Conservation (phyloP, 768 basidiomycete genomes). For the Mycena chlorophos region DNA sequence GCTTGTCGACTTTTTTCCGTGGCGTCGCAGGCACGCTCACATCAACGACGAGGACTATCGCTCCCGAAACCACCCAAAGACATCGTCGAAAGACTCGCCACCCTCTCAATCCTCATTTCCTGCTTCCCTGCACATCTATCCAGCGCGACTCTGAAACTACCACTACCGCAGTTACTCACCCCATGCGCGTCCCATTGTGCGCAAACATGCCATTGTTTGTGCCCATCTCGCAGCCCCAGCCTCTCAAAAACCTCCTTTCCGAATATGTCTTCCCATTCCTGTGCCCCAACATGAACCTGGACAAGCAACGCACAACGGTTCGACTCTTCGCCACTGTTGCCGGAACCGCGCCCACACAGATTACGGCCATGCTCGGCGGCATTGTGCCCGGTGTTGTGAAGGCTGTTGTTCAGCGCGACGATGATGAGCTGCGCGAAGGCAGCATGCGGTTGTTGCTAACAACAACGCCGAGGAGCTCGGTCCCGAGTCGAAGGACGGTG, state of each 20-base stretch:
- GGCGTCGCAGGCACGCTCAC: no score
- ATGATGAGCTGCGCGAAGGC: slow-evolving; percentile 82
- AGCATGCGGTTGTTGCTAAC: slow-evolving; percentile 86
- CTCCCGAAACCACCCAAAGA: slow-evolving; percentile 74
- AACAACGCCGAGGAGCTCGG: no score
- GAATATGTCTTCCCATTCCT: slow-evolving; percentile 63
- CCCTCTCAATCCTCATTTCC: slow-evolving; percentile 83
- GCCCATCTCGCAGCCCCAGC: slow-evolving; percentile 61
- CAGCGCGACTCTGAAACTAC: slow-evolving; percentile 51
- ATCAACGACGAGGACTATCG: no score
- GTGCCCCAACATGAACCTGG: slow-evolving; percentile 49
- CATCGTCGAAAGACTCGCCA: slow-evolving; percentile 78
- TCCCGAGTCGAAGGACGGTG: no score
- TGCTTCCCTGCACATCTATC: slow-evolving; percentile 79
- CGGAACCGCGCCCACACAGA: slow-evolving; percentile 67
- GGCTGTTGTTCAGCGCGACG: slow-evolving; percentile 68
- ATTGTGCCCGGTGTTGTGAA: slow-evolving; percentile 73
- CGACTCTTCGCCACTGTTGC: slow-evolving; percentile 80
- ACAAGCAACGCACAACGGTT: slow-evolving; percentile 75
- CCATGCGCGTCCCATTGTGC: slow-evolving; percentile 80
- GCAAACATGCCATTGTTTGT: slow-evolving; percentile 91
- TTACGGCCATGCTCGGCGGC: slow-evolving; percentile 58
- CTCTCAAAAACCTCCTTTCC: slow-evolving; percentile 63
- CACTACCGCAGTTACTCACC: slow-evolving; percentile 70
- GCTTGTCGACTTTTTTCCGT: no score